phyloP scores from a whole-genome alignment of 495 filamentous ascomycete species.

The Lophiotrema nucula region DNA sequence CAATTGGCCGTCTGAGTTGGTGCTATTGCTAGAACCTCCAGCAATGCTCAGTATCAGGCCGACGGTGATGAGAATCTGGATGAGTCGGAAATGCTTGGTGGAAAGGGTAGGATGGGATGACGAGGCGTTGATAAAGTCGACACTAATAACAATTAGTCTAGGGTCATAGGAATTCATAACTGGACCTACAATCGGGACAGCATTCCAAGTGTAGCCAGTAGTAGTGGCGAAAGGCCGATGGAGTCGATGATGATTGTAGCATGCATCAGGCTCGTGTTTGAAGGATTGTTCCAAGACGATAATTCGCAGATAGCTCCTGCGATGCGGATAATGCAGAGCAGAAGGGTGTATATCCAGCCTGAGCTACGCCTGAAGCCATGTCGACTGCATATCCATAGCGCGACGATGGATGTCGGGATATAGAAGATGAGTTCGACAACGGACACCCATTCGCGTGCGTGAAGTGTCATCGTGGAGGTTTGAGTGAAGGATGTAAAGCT shows the following conservation, averaged over 20 bases:
- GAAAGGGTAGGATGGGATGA: neutral
- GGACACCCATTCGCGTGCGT: conserved; percentile 5
- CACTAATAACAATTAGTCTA: conserved; percentile 1
- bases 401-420: conserved; percentile 9
- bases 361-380: conserved; percentile 32
- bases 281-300: conserved; percentile 8
- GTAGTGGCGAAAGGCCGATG: conserved; percentile 34
- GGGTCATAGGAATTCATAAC: neutral
- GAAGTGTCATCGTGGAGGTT: neutral
- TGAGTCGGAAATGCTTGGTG: conserved; percentile 27
- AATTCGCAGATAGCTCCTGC: conserved; percentile 29
- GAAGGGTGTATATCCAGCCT: conserved; percentile 35
- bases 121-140: conserved; percentile 16
- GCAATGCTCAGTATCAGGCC: conserved; percentile 34
- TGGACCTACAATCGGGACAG: conserved; percentile 29
- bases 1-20: conserved; percentile 2
- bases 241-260: conserved; percentile 34
- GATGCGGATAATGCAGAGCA: conserved; percentile 33
- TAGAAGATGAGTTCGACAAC: conserved; percentile 20
- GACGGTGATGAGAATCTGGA: conserved; percentile 29
- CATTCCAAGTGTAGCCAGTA: conserved; percentile 32
- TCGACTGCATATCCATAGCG: conserved; percentile 23
- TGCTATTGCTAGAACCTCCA: conserved; percentile 25
- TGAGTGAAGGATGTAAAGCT: neutral
- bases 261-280: conserved; percentile 18